phyloP scores from a whole-genome alignment of 371 early-diverging fungal genomes.

The Amoeboaphelidium protococcarum region DNA sequence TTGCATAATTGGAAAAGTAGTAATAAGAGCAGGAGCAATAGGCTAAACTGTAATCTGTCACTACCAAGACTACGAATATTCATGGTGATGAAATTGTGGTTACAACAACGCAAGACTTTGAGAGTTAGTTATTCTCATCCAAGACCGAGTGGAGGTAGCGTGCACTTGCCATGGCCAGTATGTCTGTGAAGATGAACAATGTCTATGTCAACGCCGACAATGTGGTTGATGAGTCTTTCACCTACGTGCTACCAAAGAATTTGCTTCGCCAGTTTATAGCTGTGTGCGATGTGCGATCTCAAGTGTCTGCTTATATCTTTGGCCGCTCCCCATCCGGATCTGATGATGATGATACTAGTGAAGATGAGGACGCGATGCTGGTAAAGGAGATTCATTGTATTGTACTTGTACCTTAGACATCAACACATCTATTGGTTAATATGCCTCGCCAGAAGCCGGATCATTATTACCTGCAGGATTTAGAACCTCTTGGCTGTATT shows the following conservation, averaged over 20 bases:
- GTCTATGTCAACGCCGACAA: constrained; percentile 82
- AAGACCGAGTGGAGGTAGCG: constrained; percentile 97
- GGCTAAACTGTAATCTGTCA: constrained; percentile 74
- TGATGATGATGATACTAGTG: no score
- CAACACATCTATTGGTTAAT: constrained; percentile 74
- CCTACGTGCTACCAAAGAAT: constrained; percentile 90
- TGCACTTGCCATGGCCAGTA: constrained; percentile 76
- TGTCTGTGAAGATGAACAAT: constrained; percentile 81
- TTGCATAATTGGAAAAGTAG: constrained; percentile 89
- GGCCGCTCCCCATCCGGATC: constrained; percentile 72
- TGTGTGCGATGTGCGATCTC: constrained; percentile 78
- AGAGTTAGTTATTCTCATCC: constrained; percentile 81
- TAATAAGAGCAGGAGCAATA: constrained; percentile 37
- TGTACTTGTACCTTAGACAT: constrained; percentile 92
- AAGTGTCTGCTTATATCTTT: constrained; percentile 80
- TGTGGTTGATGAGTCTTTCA: constrained; percentile 45
- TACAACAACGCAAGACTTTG: constrained; percentile 89
- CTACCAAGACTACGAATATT: constrained; percentile 83
- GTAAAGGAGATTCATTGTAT: constrained; percentile 86
- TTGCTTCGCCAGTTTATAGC: constrained; percentile 80
- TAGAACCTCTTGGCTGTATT: constrained; percentile 93
- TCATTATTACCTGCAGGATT: constrained; percentile 56
- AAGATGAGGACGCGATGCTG: constrained; percentile 73
- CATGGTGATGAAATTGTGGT: constrained; percentile 95
- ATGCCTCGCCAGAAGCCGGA: constrained; percentile 63